Evolutionary conservation across 768 basidiomycete species (phyloP).

Genomic region (Russula abietina): DNA sequence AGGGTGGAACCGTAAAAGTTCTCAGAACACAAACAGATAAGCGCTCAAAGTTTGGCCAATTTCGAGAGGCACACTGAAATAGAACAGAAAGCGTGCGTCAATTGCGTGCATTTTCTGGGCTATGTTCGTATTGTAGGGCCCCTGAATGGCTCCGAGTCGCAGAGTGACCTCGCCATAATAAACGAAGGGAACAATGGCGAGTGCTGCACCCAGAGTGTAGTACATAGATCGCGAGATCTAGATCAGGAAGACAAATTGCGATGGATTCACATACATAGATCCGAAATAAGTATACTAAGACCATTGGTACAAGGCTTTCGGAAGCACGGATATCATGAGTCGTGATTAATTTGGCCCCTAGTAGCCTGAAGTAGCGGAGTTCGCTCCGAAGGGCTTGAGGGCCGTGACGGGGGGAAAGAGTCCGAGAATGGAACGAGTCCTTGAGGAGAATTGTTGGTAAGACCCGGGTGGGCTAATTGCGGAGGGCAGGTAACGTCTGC

Average conservation of each 20-base stretch:
- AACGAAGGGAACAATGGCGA: conserved; percentile 1
- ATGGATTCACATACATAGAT: conserved; percentile 17
- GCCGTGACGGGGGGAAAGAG: conserved; percentile 8
- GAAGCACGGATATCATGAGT: conserved; percentile 17
- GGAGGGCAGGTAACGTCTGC: conserved; percentile 78
- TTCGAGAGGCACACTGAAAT: not conserved
- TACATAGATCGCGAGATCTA: not conserved
- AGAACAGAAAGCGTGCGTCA: not conserved
- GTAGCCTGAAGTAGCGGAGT: conserved; percentile 17
- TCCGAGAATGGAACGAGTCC: not conserved
- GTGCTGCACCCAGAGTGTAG: not conserved
- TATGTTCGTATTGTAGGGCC: not conserved
- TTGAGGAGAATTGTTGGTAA: not conserved
- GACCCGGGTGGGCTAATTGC: conserved; percentile 26
- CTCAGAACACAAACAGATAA: not conserved
- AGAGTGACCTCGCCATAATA: conserved; percentile 1
- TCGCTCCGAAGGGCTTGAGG: conserved; percentile 15
- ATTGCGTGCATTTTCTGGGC: not conserved
- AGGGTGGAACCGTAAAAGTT: not conserved
- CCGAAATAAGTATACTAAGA: conserved; percentile 21
- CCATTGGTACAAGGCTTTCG: conserved; percentile 15
- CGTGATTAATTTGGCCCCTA: conserved; percentile 8
- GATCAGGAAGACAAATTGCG: conserved; percentile 18
- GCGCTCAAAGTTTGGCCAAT: not conserved
- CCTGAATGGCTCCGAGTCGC: not conserved